Evolutionary conservation across 202 grass and related monocot genomes (phyloP), one percentile per base, ranked within the genome.

Genomic region (Musa balbisiana): DNA sequence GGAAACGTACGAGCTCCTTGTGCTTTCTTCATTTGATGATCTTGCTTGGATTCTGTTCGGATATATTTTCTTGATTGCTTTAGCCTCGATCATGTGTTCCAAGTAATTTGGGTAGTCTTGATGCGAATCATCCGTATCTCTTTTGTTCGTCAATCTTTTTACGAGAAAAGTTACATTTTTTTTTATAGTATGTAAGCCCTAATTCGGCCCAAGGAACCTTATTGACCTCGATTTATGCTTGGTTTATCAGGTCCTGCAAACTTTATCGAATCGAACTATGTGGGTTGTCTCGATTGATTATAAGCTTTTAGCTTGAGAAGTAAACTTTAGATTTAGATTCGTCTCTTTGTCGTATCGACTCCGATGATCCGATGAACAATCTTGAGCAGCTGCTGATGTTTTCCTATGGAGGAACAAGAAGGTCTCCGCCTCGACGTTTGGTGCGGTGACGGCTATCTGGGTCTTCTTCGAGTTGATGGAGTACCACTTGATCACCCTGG

Each of bases 351-450:
- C 33, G 33, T 43, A 43, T 43, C 33, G 12, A 13, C 12, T 25
- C 23, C 3, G 11, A 24, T 65, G 23, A 70, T 70, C 27, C 51
- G 51, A n/a, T 11, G 33, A 54, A 25, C 67, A 80, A 71, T 53
- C 72, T 26, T 73, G 64, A 81, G 49, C 87, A 92, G 90, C 90
- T 67, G 90, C 90, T 53, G 90, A 89, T 78, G 81, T 92, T 67
- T 82, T 92, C 65, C 84, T 92, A 73, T 92, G 90, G 90, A 92
- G 90, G 87, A 87, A 87, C 90, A 92, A 87, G 82, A 92, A 85
- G 77, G 69, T 83, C 43, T 92, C 90, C 0, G 84, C 80, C 58
- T 75, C 73, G 19, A 85, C 83, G 26, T 87, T 92, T 2, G 84
- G 84, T 14, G 73, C 76, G 2, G 80, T 84, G 2, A 92, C 90